Evolutionary conservation across 306 rosid genomes (phyloP), one percentile per base, ranked within the genome.

Genomic region (Gleditsia sinensis): DNA sequence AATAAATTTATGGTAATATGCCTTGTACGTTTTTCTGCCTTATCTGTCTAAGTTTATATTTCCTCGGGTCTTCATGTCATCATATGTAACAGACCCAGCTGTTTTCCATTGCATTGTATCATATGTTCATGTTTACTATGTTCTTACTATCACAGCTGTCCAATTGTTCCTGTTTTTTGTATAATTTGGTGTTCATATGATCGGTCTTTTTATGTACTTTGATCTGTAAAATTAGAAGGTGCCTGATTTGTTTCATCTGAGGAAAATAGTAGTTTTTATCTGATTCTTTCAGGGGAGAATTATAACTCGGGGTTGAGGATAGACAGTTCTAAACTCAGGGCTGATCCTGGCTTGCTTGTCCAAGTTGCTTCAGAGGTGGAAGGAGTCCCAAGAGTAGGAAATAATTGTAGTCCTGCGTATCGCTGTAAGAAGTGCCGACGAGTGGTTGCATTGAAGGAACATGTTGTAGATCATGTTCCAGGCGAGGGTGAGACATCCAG

Each of bases 361-460:
- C 87, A 82, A 74, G 72, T 83, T 78, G 67, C 88, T 71, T 84
- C 95, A 5, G 86, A 73, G 25, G 84, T 30, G 40, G 89, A 85
- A 84, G 83, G 72, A 63, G 61, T 90, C 74, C 66, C 84, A 33
- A 75, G 82, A 62, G 81, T 59, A 43, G 88, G 55, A 81, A 85
- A 72, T 69, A 82, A 61, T 32, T 42, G 58, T 23, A 68, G 81
- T 37, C 82, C 84, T 77, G 84, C 87, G 10, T 94, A 78, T 70
- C 97, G 97, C 85, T 92, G 97, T 83, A 92, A 88, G 85, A 94
- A 92, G 81, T 94, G 97, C 72, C 86, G 96, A 0, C 86, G 95
- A 64, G 72, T 92, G 56, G 96, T 94, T 58, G 96, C 97, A 12
- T 66, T 88, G 91, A 92, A 86, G 87, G 93, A 83, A 21, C 80